Base-by-base conservation (phyloP, 2,329 filamentous ascomycete species). In the Claviceps fusiformis region DNA sequence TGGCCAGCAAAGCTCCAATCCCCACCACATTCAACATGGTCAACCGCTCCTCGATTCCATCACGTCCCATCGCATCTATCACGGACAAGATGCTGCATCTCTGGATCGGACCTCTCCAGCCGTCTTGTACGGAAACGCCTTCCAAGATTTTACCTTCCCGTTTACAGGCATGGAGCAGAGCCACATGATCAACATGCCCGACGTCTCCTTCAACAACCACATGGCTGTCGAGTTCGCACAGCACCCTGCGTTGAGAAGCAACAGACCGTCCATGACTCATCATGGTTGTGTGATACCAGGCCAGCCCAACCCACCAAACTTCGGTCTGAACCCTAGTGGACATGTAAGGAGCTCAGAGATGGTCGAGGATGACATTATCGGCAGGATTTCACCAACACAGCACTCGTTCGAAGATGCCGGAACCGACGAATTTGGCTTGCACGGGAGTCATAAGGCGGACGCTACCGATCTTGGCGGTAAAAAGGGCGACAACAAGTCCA, bases 391-490 rank as follows among this genome's bases (percentile, higher is more conserved):
- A 1, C 73, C 72, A 37, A 69, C 69, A 17, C 69, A 68, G 44
- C 75, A 76, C 58, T 71, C 74, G 2, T 64, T 81, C 50, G 79
- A 80, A 49, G 80, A 82, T 55, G 68, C 74, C 29, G 69, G 75
- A 55, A 72, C 74, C 5, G 81, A 85, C 63, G 81, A 84, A 53
- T 83, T 84, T 59, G 80, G 77, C 10, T 66, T 82, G 41, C 70
- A 73, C 19, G 70, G 69, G 41, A 69, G 70, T 49, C 70, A 68
- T 19, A 71, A 72, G 33, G 71, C 70, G 39, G 79, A 82, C 61
- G 75, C 75, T 15, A 76, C 73, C n/a, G 80, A 82, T 53, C 62
- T 78, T 27, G 76, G 74, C 24, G 71, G 70, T 52, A 78, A 78
- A 62, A 62, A 69, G 39, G 82, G 79, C 63, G 79, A 82, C 52